Conservation (phyloP, 306 rosid species). For the Corylus heterophylla region DNA sequence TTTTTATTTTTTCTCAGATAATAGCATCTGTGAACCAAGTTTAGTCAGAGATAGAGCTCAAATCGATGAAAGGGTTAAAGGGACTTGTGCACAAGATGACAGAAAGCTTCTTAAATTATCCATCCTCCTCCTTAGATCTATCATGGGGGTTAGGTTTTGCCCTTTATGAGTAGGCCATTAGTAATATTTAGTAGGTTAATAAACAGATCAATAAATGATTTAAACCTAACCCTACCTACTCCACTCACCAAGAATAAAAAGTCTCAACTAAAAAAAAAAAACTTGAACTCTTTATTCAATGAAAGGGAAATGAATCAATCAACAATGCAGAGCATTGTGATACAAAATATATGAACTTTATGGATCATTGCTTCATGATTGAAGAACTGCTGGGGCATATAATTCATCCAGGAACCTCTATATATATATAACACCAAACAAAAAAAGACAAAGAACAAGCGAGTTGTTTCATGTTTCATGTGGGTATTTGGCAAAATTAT, state of each 20-base stretch:
- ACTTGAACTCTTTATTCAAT: neutral
- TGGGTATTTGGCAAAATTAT: neutral
- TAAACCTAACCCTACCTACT: conserved; percentile 10
- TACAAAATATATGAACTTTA: neutral
- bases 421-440: conserved; percentile 20
- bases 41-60: neutral
- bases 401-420: conserved; percentile 8
- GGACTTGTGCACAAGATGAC: neutral
- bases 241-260: conserved; percentile 2
- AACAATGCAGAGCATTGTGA: neutral
- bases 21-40: no score
- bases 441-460: conserved; percentile 25
- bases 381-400: conserved; percentile 14
- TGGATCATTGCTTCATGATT: conserved; percentile 39
- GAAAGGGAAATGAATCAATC: neutral
- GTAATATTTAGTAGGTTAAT: neutral
- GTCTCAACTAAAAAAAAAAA: neutral
- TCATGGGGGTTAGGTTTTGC: neutral
- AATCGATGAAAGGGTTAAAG: neutral
- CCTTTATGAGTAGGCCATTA: neutral
- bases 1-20: neutral
- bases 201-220: neutral
- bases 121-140: neutral
- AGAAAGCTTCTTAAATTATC: neutral
- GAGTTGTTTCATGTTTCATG: neutral